Conservation (phyloP, 140 eudicot species). For the Anethum foeniculum region DNA sequence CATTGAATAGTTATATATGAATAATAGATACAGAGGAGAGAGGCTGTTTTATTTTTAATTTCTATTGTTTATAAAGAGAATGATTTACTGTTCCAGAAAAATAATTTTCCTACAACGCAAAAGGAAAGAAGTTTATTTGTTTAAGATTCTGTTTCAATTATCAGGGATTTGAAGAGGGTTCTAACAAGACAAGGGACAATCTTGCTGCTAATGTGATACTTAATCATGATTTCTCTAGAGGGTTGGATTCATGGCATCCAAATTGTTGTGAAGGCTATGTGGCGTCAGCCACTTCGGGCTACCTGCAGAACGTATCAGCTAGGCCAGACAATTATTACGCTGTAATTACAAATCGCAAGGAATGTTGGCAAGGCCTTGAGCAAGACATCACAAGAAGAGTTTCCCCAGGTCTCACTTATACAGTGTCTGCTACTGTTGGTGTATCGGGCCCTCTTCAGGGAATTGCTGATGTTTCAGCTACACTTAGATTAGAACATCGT, state of each 20-base stretch:
- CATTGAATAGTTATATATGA: not conserved
- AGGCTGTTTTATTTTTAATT: not conserved
- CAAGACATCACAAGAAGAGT: conserved; percentile 67
- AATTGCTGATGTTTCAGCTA: conserved; percentile 43
- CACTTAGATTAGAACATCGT: conserved; percentile 52
- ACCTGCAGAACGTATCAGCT: conserved; percentile 16
- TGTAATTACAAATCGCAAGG: conserved; percentile 57
- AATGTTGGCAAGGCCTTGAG: conserved; percentile 84
- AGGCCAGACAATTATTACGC: conserved; percentile 35
- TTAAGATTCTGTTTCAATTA: not conserved
- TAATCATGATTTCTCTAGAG: conserved; percentile 66
- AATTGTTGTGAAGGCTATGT: conserved; percentile 54
- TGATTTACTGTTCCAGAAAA: not conserved
- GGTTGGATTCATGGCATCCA: conserved; percentile 61
- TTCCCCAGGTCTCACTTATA: conserved; percentile 42
- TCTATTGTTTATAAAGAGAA: not conserved
- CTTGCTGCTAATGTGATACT: conserved; percentile 40
- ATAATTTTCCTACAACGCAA: not conserved
- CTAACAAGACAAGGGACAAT: conserved; percentile 15
- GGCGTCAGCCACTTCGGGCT: conserved; percentile 29
- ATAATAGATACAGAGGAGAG: not conserved
- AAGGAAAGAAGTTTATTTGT: not conserved
- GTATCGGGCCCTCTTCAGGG: conserved; percentile 43
- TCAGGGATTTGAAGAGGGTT: conserved; percentile 20
- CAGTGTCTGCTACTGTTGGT: conserved; percentile 60